Percentiles rank a stretch among this genome's conserved stretches.
Evolutionary conservation across 106 monocot species (phyloP).

Genomic region (Dendrobium catenatum): DNA sequence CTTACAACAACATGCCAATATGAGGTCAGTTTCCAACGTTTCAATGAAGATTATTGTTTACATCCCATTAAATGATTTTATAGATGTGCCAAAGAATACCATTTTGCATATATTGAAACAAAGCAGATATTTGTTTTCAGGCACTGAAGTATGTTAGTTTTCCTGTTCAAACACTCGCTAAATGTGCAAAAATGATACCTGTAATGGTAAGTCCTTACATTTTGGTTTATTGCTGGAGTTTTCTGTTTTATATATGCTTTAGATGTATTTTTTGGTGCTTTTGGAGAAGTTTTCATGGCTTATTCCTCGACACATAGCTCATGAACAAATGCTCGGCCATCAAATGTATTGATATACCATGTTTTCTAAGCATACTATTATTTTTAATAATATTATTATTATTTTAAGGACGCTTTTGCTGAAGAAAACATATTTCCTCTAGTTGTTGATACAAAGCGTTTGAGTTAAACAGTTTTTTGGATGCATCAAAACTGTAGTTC

Average conservation of each 20-base stretch:
- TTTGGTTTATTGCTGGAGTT: neutral
- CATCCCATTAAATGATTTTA: neutral
- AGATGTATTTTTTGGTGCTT: neutral
- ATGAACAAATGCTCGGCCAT: neutral
- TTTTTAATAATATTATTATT: neutral
- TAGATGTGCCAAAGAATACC: neutral
- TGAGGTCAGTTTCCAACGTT: slow-evolving; percentile 40
- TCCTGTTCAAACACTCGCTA: slow-evolving; percentile 95
- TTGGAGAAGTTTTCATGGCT: slow-evolving; percentile 1
- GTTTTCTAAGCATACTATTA: neutral
- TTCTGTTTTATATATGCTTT: slow-evolving; percentile 1
- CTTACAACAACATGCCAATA: slow-evolving; percentile 96
- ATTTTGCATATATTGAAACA: neutral
- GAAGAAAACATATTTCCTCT: neutral
- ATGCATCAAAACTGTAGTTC: neutral
- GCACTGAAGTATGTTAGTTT: slow-evolving; percentile 99
- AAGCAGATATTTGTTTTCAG: slow-evolving; percentile 34
- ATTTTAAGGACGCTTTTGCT: neutral
- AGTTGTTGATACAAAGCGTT: neutral
- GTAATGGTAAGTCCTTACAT: slow-evolving; percentile 64
- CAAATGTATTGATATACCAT: neutral
- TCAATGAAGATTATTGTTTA: neutral
- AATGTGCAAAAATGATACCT: slow-evolving; percentile 99
- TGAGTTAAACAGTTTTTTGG: neutral
- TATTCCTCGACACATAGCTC: neutral